Evolutionary conservation across 2,329 filamentous ascomycete genomes (phyloP), one percentile per base, ranked within the genome.

Genomic region (Fusarium mundagurra): DNA sequence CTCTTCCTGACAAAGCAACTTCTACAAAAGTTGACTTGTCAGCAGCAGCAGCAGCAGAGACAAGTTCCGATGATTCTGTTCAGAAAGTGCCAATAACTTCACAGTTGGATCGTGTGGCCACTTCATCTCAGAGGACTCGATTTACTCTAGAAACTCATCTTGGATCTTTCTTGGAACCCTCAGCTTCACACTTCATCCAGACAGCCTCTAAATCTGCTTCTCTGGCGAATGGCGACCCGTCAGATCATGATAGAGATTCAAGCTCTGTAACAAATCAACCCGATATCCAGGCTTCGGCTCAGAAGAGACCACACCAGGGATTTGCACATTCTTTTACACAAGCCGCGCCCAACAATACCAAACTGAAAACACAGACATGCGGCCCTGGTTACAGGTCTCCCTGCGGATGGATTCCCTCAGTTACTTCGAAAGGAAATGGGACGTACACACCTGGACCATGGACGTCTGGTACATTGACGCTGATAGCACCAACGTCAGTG

Each of bases 401-500:
- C 22, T 64, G 62, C 16, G 39, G 18, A 31, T 64, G 69, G 62
- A 50, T 72, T 31, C 60, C 71, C 10, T 68, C 74, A 22, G n/a
- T 61, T 34, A 62, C 50, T 22, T 67, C 65, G 33, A 65, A 50
- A 31, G 53, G 59, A 65, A 78, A 78, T 22, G 61, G 38, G 33
- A 77, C 74, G 24, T 59, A 59, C 13, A 58, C 73, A 14, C 61
- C 41, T 45, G 62, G 33, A 16, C 64, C 67, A 27, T 64, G 51
- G 27, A 48, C 73, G 12, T 55, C 60, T 39, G 58, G 62, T 20
- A 63, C 48, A 36, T 38, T 45, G 45, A 77, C 63, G n/a, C 43
- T 67, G 34, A 71, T 71, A 60, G 51, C 71, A 39, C 61, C 71
- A 43, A 65, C 67, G 27, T 72, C 72, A 8, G 71, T 73, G 18